phyloP scores from a whole-genome alignment of 345 rosid genomes.

The Euphorbia peplus region DNA sequence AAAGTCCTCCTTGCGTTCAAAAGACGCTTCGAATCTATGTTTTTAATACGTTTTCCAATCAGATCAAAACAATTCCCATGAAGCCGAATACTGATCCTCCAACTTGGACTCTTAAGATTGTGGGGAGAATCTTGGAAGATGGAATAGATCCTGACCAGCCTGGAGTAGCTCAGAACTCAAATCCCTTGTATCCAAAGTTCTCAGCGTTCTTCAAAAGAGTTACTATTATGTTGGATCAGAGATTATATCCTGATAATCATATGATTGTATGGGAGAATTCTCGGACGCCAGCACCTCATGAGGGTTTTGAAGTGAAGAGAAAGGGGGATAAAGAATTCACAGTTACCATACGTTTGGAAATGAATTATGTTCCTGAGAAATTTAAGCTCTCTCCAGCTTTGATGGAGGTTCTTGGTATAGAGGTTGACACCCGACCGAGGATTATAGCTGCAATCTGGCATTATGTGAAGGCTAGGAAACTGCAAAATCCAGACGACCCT shows the following conservation, averaged over 20 bases:
- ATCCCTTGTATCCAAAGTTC: constrained; percentile 72
- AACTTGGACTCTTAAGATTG: constrained; percentile 86
- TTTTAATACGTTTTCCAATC: constrained; percentile 85
- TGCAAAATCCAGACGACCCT: constrained; percentile 89
- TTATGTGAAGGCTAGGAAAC: constrained; percentile 92
- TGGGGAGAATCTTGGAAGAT: constrained; percentile 94
- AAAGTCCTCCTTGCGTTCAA: constrained; percentile 85
- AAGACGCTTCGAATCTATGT: constrained; percentile 88
- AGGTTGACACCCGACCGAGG: constrained; percentile 94
- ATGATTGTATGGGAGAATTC: constrained; percentile 87
- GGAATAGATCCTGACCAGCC: constrained; percentile 93
- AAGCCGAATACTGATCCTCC: constrained; percentile 90
- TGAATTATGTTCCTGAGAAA: constrained; percentile 91
- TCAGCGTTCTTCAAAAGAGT: constrained; percentile 93
- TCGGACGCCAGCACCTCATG: constrained; percentile 85
- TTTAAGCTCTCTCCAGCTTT: constrained; percentile 85
- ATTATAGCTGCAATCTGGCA: constrained; percentile 98
- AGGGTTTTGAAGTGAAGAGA: constrained; percentile 97
- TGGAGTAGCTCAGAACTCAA: constrained; percentile 68
- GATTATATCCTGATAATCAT: constrained; percentile 85
- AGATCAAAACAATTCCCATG: constrained; percentile 68
- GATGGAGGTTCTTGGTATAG: constrained; percentile 94
- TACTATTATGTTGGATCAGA: constrained; percentile 79
- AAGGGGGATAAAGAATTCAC: constrained; percentile 90
- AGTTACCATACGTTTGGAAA: constrained; percentile 74